Evolutionary conservation across 2,329 filamentous ascomycete genomes (phyloP).

Genomic region (Monascus ruber): DNA sequence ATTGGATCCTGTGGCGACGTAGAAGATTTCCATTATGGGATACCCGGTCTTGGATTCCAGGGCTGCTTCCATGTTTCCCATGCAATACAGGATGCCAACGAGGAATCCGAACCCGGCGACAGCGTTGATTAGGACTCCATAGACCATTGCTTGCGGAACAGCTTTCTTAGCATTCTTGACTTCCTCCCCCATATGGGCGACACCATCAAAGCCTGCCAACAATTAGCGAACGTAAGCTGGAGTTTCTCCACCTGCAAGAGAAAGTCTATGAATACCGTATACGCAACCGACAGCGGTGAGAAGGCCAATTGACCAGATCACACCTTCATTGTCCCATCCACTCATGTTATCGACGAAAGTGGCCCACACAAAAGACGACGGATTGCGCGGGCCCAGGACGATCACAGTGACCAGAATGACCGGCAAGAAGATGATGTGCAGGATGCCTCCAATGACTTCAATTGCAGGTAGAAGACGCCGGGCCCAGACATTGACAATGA

Average conservation of each 20-base stretch:
- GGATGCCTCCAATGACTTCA: slow-evolving; percentile 37
- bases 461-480: slow-evolving; percentile 35
- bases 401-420: slow-evolving; percentile 19
- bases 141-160: slow-evolving; percentile 37
- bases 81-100: slow-evolving; percentile 32
- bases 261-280: slow-evolving; percentile 4
- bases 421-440: slow-evolving; percentile 34
- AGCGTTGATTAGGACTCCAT: slow-evolving; percentile 36
- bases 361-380: slow-evolving; percentile 16
- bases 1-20: slow-evolving; percentile 34
- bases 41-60: slow-evolving; percentile 33
- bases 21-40: slow-evolving; percentile 41
- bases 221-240: slow-evolving; percentile 1
- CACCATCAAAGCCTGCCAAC: slow-evolving; percentile 13
- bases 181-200: slow-evolving; percentile 36
- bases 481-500: slow-evolving; percentile 41
- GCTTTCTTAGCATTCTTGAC: slow-evolving; percentile 35
- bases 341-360: slow-evolving; percentile 16
- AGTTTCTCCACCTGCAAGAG: background rate
- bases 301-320: slow-evolving; percentile 7
- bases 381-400: slow-evolving; percentile 6
- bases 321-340: slow-evolving; percentile 12
- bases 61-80: slow-evolving; percentile 27
- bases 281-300: slow-evolving; percentile 8
- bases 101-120: slow-evolving; percentile 33